Evolutionary conservation across 495 filamentous ascomycete species (phyloP), one percentile per base, ranked within the genome.

Genomic region (Penicilliopsis zonata): DNA sequence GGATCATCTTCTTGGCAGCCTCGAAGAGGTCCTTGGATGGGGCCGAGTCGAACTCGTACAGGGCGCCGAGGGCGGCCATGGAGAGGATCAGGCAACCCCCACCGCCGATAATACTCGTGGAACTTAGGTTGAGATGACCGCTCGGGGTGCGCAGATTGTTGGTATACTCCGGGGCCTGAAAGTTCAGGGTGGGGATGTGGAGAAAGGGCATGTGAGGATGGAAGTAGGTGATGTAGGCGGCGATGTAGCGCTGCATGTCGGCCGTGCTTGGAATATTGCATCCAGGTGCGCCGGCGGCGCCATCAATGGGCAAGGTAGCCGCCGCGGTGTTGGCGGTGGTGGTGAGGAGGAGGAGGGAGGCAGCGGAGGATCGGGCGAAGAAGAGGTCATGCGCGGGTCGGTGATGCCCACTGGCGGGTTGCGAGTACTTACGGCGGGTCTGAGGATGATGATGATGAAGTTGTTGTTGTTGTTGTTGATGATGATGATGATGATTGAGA

Each of bases 131-230:
- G 18, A 58, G 44, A 36, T 77, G 65, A 18, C 65, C 65, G 35
- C 63, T 65, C 3, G 64, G 53, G 2, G 62, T 60, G 46, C 70
- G 60, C 32, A 79, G 37, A 40, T 68, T 71, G 40, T 61, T 72
- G 18, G 74, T 69, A 42, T 73, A 80, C 26, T 79, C 69, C 14
- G 79, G 70, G 10, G 78, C 70, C 49, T 94, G 84, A 61, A 98
- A 94, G 21, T 86, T 81, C 30, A 98, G 69, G 16, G 90, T 94
- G 26, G 92, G 80, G 29, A 94, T 72, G 57, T 96, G 90, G 36
- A 94, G 53, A 53, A 98, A 94, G 13, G 92, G 92, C 23, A 92
- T 55, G 52, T 98, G 90, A 2, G 92, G 90, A 48, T 95, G 92
- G 44, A 93, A 94, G 50, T 87, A 93, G 43, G 78, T 78, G 40